These are phyloP conservation scores for Ammopiptanthus mongolicus DNA, from an alignment of 306 rosid species.

Conservation along the genomic window DNA sequence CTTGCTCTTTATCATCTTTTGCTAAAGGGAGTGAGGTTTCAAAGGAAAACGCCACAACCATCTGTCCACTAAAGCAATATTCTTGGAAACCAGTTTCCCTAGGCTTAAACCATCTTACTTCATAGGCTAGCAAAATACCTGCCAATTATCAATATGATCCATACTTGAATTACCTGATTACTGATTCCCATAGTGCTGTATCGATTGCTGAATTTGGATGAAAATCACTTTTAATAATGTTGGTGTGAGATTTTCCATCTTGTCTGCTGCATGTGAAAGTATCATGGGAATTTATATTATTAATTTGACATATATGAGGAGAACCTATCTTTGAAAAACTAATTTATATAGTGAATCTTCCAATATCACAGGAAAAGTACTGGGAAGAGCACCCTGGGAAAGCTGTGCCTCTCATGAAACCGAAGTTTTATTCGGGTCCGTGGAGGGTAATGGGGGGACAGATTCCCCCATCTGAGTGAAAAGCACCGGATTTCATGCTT, in stretches of 20 bases:
- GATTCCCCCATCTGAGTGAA: conserved; percentile 31
- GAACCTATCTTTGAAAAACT: not conserved
- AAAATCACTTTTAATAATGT: not conserved
- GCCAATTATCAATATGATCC: not conserved
- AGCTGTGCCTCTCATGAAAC: conserved; percentile 73
- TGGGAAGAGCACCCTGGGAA: conserved; percentile 91
- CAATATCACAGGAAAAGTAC: conserved; percentile 63
- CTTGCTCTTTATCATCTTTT: not conserved
- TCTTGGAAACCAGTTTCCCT: not conserved
- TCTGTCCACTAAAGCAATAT: not conserved
- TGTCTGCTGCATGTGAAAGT: not conserved
- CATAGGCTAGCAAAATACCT: not conserved
- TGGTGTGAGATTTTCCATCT: not conserved
- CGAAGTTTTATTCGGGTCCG: conserved; percentile 72
- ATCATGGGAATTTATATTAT: not conserved
- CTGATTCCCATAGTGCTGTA: not conserved
- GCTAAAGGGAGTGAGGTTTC: not conserved
- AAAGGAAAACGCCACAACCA: not conserved
- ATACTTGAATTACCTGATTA: not conserved
- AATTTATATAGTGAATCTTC: not conserved
- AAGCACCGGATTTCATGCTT: not conserved
- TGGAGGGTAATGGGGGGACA: conserved; percentile 68
- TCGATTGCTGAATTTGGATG: not conserved
- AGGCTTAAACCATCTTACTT: not conserved
- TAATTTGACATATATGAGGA: not conserved